Evolutionary conservation across 1,139 yeast species (phyloP).

Genomic region (Magnusiomyces tetraspermus): DNA sequence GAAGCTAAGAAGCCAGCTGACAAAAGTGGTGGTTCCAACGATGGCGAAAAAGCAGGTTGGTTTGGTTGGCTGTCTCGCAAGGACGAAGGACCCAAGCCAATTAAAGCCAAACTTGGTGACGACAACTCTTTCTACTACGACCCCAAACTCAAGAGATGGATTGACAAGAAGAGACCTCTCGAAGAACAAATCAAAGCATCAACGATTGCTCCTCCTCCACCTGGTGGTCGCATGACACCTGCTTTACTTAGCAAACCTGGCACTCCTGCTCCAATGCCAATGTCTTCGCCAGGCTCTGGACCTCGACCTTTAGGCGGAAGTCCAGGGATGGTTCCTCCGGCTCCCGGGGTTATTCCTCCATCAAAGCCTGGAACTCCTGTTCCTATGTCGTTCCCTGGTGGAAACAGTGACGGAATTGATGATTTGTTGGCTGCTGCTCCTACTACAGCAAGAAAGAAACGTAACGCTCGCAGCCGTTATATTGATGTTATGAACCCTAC

Average conservation of each 20-base stretch:
- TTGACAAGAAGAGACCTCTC: constrained; percentile 61
- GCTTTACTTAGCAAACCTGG: constrained; percentile 19
- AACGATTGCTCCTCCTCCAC: constrained; percentile 34
- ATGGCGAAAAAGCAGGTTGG: constrained; percentile 37
- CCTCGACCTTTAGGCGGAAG: background rate
- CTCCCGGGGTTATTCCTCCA: constrained; percentile 6
- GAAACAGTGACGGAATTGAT: constrained; percentile 69
- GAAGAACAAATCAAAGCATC: constrained; percentile 54
- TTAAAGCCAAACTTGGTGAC: constrained; percentile 81
- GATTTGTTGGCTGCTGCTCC: constrained; percentile 51
- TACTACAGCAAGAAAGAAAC: constrained; percentile 41
- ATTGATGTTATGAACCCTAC: constrained; percentile 59
- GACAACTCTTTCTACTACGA: constrained; percentile 68
- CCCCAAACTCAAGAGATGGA: constrained; percentile 80
- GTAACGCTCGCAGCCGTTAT: constrained; percentile 66
- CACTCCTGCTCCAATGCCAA: background rate
- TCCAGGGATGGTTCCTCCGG: constrained; percentile 12
- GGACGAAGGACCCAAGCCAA: constrained; percentile 62
- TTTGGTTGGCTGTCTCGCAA: constrained; percentile 38
- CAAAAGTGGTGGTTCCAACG: constrained; percentile 16
- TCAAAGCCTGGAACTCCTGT: constrained; percentile 21
- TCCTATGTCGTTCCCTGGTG: constrained; percentile 27
- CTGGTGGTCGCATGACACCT: constrained; percentile 14
- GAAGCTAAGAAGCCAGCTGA: constrained; percentile 17
- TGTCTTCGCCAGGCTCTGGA: background rate